These are phyloP conservation scores for Castanea crenata DNA, from an alignment of 306 rosid genomes.

Conservation along the genomic window DNA sequence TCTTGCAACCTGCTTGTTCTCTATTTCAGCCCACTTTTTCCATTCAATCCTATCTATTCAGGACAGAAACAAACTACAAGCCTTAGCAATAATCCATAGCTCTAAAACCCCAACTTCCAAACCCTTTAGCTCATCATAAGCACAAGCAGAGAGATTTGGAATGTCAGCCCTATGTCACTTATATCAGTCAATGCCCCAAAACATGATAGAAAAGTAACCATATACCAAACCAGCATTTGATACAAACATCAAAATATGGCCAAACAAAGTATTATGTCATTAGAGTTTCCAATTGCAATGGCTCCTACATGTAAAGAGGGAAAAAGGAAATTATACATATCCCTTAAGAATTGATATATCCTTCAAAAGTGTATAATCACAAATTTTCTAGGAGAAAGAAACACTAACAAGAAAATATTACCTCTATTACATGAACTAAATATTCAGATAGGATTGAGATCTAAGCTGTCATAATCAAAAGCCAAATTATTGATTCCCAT, in stretches of 20 bases:
- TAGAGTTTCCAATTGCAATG: neutral
- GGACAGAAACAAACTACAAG: too few relatives aligned
- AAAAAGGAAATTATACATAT: neutral
- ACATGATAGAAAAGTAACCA: neutral
- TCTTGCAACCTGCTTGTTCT: too few relatives aligned
- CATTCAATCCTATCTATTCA: too few relatives aligned
- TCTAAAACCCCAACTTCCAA: too few relatives aligned
- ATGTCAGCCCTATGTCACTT: neutral
- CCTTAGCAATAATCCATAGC: too few relatives aligned
- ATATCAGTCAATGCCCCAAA: neutral
- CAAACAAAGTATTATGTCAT: neutral
- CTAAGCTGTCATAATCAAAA: constrained; percentile 66
- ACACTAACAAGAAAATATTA: constrained; percentile 13
- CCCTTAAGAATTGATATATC: neutral
- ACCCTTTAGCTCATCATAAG: too few relatives aligned
- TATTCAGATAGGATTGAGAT: constrained; percentile 72
- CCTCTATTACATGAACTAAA: constrained; percentile 75
- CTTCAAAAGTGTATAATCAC: neutral
- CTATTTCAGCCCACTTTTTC: too few relatives aligned
- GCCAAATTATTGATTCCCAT: constrained; percentile 89
- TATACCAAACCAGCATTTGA: neutral
- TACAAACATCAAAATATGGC: neutral
- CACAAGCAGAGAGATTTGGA: too few relatives aligned
- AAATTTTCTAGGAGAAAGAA: neutral
- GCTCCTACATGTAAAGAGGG: neutral